Base-by-base conservation (phyloP, 257 asterid species). In the Mentha longifolia region DNA sequence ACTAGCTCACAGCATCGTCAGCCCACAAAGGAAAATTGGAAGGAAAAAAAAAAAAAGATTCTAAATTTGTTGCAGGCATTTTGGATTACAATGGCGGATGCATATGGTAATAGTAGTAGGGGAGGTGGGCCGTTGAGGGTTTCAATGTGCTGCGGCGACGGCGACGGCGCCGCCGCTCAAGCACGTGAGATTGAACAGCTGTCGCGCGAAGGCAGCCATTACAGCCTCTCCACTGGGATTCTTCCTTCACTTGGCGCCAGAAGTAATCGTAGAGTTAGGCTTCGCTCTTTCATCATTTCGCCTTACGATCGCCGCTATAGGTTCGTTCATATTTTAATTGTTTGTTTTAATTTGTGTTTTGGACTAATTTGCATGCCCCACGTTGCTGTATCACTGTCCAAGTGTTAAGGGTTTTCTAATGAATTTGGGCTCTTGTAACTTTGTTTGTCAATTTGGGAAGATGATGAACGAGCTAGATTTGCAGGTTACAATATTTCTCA, bases 181-280 rank as follows among this genome's bases (percentile, higher is more conserved):
- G 64, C 77, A n/a, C 79, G 61, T 39, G 89, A 82, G 58, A 77
- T 87, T 39, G 93, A 87, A 56, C 85, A 85, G 68, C 45, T 87
- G 54, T 87, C 93, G 0, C 78, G 88, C 52, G 88, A 83, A 57
- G 87, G 88, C 55, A 85, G 87, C 71, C 78, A 79, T 31, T 87
- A 79, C 80, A 87, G 90, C 74, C 71, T 87, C 9, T 72, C 88
- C 0, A 85, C 89, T 62, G 90, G 88, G 9, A 78, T 86, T 77
- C 87, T 88, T 12, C 95, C 92, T 5, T 86, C 95, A 45, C 95
- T 88, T 33, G 95, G 95, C 52, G 90, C 88, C 6, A 61, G 83
- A 73, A 88, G 85, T 70, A 81, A 43, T 75, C 92, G 92, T 51
- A 74, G 74, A 33, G 83, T 78, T 35, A 81, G 66, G 80, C 88